These are phyloP conservation scores for Penicillium sclerotiorum DNA, from an alignment of 2,329 filamentous ascomycete species.

Conservation along the genomic window DNA sequence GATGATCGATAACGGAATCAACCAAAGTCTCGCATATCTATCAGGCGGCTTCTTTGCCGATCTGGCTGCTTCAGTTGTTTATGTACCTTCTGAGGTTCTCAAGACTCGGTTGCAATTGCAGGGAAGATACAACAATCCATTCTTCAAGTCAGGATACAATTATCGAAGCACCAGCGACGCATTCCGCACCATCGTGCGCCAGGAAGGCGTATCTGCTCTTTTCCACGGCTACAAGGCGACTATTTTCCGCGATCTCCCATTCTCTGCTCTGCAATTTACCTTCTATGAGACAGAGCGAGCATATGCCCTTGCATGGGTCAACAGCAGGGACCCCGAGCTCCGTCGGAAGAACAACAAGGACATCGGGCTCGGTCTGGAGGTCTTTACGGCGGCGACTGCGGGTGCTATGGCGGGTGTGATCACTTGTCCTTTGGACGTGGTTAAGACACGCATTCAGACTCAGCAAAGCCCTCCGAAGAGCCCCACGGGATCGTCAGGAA, in stretches of 20 bases:
- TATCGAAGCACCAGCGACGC: slow-evolving; percentile 86
- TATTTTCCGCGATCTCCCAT: slow-evolving; percentile 89
- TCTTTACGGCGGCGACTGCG: slow-evolving; percentile 84
- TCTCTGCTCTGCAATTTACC: slow-evolving; percentile 94
- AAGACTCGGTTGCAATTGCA: slow-evolving; percentile 97
- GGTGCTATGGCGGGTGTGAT: slow-evolving; percentile 92
- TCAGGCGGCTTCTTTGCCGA: slow-evolving; percentile 89
- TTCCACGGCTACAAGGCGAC: slow-evolving; percentile 99
- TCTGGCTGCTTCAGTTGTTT: slow-evolving; percentile 85
- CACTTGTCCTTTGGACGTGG: slow-evolving; percentile 94
- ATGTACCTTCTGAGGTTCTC: slow-evolving; percentile 95
- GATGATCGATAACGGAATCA: slow-evolving; percentile 81
- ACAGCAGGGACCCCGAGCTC: no score
- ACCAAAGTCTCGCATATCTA: slow-evolving; percentile 82
- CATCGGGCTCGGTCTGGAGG: slow-evolving; percentile 82
- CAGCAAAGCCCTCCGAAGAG: slow-evolving; percentile 66
- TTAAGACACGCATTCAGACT: slow-evolving; percentile 95
- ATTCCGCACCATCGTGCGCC: slow-evolving; percentile 76
- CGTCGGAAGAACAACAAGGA: no score
- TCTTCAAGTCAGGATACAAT: slow-evolving; percentile 93
- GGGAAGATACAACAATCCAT: slow-evolving; percentile 91
- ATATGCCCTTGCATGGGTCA: slow-evolving; percentile 76
- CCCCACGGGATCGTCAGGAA: slow-evolving; percentile 22
- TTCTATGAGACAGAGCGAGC: slow-evolving; percentile 95
- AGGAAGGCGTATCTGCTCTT: slow-evolving; percentile 80